These are phyloP conservation scores for Teunomyces kruisii DNA, from an alignment of 805 yeast species.

Conservation along the genomic window DNA sequence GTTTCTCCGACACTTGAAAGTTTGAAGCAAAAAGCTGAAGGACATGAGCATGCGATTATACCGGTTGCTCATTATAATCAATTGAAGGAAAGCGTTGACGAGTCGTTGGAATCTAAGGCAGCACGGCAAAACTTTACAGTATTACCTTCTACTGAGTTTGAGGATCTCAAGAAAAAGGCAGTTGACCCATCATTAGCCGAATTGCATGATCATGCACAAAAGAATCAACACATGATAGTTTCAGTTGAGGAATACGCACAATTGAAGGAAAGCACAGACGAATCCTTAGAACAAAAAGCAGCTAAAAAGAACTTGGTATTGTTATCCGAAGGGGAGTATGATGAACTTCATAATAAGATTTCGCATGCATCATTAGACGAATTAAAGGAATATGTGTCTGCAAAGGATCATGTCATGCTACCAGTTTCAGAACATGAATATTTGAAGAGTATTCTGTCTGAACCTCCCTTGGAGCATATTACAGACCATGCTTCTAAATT, in stretches of 20 bases:
- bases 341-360: slow-evolving; percentile 6
- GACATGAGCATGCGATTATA: slow-evolving; percentile 7
- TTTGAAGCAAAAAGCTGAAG: slow-evolving; percentile 12
- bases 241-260: neutral
- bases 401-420: neutral
- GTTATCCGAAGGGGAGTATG: slow-evolving; percentile 17
- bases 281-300: slow-evolving; percentile 23
- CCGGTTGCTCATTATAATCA: slow-evolving; percentile 1
- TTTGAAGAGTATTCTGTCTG: neutral
- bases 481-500: slow-evolving; percentile 2
- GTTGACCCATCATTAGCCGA: slow-evolving; percentile 3
- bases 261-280: slow-evolving; percentile 13
- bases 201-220: slow-evolving; percentile 5
- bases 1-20: slow-evolving; percentile 10
- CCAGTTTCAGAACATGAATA: neutral
- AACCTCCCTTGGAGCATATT: slow-evolving; percentile 7
- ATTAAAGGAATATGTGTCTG: slow-evolving; percentile 5
- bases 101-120: slow-evolving; percentile 13
- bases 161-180: slow-evolving; percentile 3
- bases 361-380: slow-evolving; percentile 6
- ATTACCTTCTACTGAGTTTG: slow-evolving; percentile 12
- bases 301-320: slow-evolving; percentile 18
- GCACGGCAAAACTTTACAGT: slow-evolving; percentile 5
- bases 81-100: slow-evolving; percentile 10
- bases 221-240: neutral